Base-by-base conservation (phyloP, 2,329 filamentous ascomycete genomes). In the Neonectria sp. region DNA sequence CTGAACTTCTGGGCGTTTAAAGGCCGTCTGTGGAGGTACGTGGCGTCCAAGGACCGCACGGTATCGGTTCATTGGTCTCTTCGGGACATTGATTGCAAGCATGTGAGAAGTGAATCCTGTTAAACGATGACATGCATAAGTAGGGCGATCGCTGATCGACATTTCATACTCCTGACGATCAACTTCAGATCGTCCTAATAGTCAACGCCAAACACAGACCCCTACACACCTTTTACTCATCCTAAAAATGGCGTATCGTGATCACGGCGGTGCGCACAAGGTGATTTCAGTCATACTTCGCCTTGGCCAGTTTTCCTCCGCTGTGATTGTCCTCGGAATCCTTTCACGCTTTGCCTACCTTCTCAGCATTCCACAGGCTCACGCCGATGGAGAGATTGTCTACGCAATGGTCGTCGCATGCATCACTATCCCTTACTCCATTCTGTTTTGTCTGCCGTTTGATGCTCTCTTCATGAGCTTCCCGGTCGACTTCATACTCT, bases 401-500 rank as follows among this genome's bases (percentile, higher is more conserved):
- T 43, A 43, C n/a, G 11, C 40, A 7, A 43, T 43, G 15, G 40
- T 43, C 17, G 9, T 43, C 6, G 40, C 40, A n/a, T 6, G 17
- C 5, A 17, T 43, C 40, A 43, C 40, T 12, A 43, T 43, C 17
- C 40, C 40, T 11, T 43, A 43, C 40, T 43, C 40, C 40, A 43
- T 43, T 6, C 1, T 43, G 6, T 43, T 43, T 21, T 43, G 40
- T n/a, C 17, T 43, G 1, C 76, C 76, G 2, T 68, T 77, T 60
- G 68, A 68, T 17, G 25, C 52, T 27, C 67, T 75, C 2, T 75
- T 75, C 35, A 37, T 74, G 37, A 60, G 55, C 15, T 77, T 77
- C 55, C 75, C 76, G 3, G 58, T 75, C 7, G 76, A 77, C 62
- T 72, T 76, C 31, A 43, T 76, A 3, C 15, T 77, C 29, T 77